A percentile compares a stretch with the other conserved stretches of the same genome.
phyloP scores from a whole-genome alignment of 192 early-diverging fungal species.

The Coemansia sp. region DNA sequence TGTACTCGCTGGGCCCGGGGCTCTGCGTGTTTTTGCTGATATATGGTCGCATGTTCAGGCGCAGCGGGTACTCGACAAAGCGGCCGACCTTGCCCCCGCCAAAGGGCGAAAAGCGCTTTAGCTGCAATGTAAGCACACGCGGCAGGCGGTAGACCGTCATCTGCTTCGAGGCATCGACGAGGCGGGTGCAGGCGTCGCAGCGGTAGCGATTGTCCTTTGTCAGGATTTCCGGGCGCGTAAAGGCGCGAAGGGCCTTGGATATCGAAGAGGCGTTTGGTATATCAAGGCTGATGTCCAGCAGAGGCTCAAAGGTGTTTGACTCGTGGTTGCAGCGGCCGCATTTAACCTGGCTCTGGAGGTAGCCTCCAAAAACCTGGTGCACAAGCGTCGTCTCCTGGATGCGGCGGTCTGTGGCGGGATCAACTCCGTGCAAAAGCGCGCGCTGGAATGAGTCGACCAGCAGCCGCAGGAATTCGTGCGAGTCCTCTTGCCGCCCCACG shows the following conservation, averaged over 20 bases:
- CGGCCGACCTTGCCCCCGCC: slow-evolving; percentile 67
- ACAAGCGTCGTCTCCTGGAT: slow-evolving; percentile 72
- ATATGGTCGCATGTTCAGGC: slow-evolving; percentile 57
- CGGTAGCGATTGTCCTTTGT: slow-evolving; percentile 68
- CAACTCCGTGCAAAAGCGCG: slow-evolving; percentile 53
- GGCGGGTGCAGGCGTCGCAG: slow-evolving; percentile 75
- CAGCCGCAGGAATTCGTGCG: slow-evolving; percentile 81
- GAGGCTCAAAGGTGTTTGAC: slow-evolving; percentile 74
- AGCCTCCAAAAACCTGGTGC: slow-evolving; percentile 82
- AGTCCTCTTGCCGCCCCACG: slow-evolving; percentile 81
- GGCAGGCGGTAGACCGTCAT: slow-evolving; percentile 74
- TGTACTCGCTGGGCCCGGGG: slow-evolving; percentile 57
- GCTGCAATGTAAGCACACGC: slow-evolving; percentile 67
- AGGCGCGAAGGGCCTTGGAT: slow-evolving; percentile 64
- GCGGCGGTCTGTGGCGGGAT: slow-evolving; percentile 63
- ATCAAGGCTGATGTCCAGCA: slow-evolving; percentile 76
- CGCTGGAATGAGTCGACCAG: slow-evolving; percentile 71
- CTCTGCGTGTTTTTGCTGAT: slow-evolving; percentile 44
- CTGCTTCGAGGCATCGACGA: slow-evolving; percentile 76
- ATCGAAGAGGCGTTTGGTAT: slow-evolving; percentile 59
- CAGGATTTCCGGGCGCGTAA: slow-evolving; percentile 67
- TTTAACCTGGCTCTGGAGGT: slow-evolving; percentile 70
- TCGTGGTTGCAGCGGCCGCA: slow-evolving; percentile 68
- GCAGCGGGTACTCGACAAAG: slow-evolving; percentile 59
- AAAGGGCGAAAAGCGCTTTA: slow-evolving; percentile 75